Evolutionary conservation across 176 grass and related monocot species (phyloP).

Genomic region (Hyparrhenia diplandra): DNA sequence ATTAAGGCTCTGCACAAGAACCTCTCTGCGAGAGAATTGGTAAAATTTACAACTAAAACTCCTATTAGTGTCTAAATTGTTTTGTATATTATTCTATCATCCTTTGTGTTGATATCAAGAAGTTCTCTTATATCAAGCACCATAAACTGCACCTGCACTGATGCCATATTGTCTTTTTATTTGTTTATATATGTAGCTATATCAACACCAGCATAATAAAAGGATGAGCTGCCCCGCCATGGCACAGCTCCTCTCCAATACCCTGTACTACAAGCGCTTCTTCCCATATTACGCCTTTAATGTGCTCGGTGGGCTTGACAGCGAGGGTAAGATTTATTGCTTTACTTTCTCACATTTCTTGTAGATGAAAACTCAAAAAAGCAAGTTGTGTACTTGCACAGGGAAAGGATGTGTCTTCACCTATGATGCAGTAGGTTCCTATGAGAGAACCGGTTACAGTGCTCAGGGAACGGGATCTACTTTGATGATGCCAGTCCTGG

Average conservation of each 20-base stretch:
- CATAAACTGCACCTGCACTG: neutral
- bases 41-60: slow-evolving; percentile 23
- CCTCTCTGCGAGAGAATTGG: slow-evolving; percentile 83
- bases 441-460: slow-evolving; percentile 86
- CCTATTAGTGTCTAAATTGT: neutral
- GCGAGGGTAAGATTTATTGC: slow-evolving; percentile 49
- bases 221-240: slow-evolving; percentile 97
- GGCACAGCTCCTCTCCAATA: slow-evolving; percentile 93
- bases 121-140: no score
- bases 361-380: neutral
- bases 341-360: neutral
- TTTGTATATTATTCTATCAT: neutral
- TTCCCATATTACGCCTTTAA: slow-evolving; percentile 98
- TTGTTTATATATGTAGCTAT: slow-evolving; percentile 65
- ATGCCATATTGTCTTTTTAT: neutral
- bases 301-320: slow-evolving; percentile 90
- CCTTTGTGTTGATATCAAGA: neutral
- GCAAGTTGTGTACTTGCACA: slow-evolving; percentile 9
- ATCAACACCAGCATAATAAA: slow-evolving; percentile 99
- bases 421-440: slow-evolving; percentile 97
- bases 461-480: slow-evolving; percentile 78
- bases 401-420: slow-evolving; percentile 94
- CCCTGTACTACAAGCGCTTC: slow-evolving; percentile 95
- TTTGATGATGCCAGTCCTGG: slow-evolving; percentile 89
- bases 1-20: slow-evolving; percentile 97